These are phyloP conservation scores for Petunia hybrid DNA, from an alignment of 305 asterid genomes.

Conservation along the genomic window DNA sequence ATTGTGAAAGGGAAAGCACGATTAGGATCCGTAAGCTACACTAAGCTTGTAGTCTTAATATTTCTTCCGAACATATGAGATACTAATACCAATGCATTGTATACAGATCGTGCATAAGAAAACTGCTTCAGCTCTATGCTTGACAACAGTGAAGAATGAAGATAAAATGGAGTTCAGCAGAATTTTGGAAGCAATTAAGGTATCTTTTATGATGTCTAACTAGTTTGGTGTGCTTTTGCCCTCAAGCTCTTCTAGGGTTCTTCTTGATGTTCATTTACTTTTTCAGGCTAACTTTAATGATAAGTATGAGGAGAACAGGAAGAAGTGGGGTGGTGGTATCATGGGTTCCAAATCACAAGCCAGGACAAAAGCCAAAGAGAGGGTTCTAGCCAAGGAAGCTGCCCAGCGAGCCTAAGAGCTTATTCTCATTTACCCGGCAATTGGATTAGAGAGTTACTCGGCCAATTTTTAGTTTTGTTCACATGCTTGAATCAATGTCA, in stretches of 20 bases:
- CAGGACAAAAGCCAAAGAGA: constrained; percentile 82
- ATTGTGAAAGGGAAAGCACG: constrained; percentile 95
- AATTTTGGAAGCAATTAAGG: constrained; percentile 93
- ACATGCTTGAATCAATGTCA: not conserved
- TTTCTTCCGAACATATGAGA: not conserved
- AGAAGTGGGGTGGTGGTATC: constrained; percentile 96
- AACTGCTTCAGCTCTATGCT: constrained; percentile 81
- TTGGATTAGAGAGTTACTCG: not conserved
- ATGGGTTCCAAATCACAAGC: constrained; percentile 97
- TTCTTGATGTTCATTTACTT: not conserved
- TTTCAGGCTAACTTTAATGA: constrained; percentile 90
- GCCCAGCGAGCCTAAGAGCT: constrained; percentile 68
- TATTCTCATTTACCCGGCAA: not conserved
- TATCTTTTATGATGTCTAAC: not conserved
- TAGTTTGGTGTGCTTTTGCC: not conserved
- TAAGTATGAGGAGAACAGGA: constrained; percentile 76
- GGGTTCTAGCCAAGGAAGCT: constrained; percentile 80
- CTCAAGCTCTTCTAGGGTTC: not conserved
- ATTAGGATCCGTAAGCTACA: constrained; percentile 72
- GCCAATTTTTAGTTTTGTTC: constrained; percentile 3
- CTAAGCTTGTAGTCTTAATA: not conserved
- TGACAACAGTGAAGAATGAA: constrained; percentile 92
- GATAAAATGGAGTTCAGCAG: constrained; percentile 89
- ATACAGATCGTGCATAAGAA: constrained; percentile 86
- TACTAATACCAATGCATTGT: not conserved